These are phyloP conservation scores for Claviceps capensis DNA, from an alignment of 2,329 filamentous ascomycete genomes.

Conservation along the genomic window DNA sequence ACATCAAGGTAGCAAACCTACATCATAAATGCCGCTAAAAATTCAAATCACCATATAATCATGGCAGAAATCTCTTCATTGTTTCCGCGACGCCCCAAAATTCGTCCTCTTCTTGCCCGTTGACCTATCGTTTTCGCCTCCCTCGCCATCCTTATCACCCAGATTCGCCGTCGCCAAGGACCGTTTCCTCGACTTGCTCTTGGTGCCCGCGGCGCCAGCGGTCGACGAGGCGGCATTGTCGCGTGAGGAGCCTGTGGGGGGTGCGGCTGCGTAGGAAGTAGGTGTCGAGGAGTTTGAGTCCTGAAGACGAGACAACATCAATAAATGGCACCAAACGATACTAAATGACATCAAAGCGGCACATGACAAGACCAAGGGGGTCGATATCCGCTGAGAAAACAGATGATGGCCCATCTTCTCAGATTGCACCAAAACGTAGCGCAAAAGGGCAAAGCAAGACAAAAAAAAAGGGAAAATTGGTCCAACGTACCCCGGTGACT, in stretches of 20 bases:
- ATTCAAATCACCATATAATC: background rate
- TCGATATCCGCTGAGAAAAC: too few relatives aligned
- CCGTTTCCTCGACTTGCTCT: slow-evolving; percentile 41
- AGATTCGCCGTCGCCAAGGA: background rate
- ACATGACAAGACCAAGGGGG: too few relatives aligned
- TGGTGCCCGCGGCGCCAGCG: slow-evolving; percentile 33
- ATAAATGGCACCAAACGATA: background rate
- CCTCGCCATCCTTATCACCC: slow-evolving; percentile 26
- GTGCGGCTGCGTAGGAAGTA: slow-evolving; percentile 38
- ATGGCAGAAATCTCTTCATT: slow-evolving; percentile 1
- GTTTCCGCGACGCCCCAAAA: slow-evolving; percentile 42
- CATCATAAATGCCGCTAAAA: background rate
- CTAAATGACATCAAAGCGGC: too few relatives aligned
- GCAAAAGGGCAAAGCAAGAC: background rate
- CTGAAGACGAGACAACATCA: slow-evolving; percentile 10
- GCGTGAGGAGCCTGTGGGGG: slow-evolving; percentile 39
- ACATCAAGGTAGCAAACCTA: background rate
- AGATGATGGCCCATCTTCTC: too few relatives aligned
- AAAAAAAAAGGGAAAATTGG: too few relatives aligned
- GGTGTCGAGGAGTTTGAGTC: slow-evolving; percentile 31
- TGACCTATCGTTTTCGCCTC: slow-evolving; percentile 46
- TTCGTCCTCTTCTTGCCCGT: slow-evolving; percentile 41
- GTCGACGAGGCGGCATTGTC: slow-evolving; percentile 41
- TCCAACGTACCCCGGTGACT: slow-evolving; percentile 19
- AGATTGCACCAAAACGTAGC: background rate